phyloP scores from a whole-genome alignment of 169 alveolate species.

The Plasmodium coatneyi region DNA sequence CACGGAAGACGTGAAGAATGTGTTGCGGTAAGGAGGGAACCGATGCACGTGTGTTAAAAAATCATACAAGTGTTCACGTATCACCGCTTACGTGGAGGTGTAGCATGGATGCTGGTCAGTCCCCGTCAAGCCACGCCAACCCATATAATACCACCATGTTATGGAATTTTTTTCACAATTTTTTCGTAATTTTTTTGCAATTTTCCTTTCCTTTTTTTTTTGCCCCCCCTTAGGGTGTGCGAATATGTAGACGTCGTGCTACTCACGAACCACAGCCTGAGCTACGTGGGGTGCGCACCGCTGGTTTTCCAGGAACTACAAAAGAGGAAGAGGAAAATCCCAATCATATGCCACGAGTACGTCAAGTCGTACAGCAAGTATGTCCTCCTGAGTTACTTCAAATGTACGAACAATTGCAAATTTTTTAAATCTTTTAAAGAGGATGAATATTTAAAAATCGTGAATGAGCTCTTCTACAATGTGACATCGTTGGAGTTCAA shows the following conservation, averaged over 20 bases:
- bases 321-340: constrained; percentile 19
- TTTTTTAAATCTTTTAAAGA: constrained; percentile 28
- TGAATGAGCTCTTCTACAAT: constrained; percentile 33
- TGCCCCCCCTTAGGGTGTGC: constrained; percentile 37
- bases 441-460: constrained; percentile 37
- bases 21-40: constrained; percentile 34
- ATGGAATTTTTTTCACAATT: background rate
- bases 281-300: constrained; percentile 52
- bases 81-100: background rate
- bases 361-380: constrained; percentile 53
- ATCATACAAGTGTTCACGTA: background rate
- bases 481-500: constrained; percentile 32
- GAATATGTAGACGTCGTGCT: constrained; percentile 34
- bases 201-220: background rate
- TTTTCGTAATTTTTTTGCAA: no score
- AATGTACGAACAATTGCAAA: constrained; percentile 29
- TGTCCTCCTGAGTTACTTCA: constrained; percentile 45
- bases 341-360: constrained; percentile 64
- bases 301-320: constrained; percentile 18
- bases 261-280: constrained; percentile 47
- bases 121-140: background rate
- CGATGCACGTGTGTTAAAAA: background rate
- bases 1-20: constrained; percentile 29
- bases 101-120: background rate
- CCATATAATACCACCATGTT: background rate